Base-by-base conservation (phyloP, 345 rosid genomes). In the Gossypioides kirkii region DNA sequence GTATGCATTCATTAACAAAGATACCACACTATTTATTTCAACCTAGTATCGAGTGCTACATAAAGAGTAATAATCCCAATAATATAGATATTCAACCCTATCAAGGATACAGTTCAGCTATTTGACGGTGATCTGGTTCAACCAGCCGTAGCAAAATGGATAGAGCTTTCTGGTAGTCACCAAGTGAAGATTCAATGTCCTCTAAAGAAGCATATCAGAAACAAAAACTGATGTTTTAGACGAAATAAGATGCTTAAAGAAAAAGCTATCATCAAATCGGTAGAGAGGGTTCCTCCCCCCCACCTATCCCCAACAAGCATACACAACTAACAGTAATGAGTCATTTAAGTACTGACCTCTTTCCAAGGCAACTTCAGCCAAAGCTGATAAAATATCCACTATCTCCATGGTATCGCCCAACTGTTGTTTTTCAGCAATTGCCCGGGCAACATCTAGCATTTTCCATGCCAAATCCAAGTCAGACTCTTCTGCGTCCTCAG, bases 401-500 rank as follows among this genome's bases (percentile, higher is more conserved):
- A 87, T 89, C 77, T 89, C 94, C 88, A 86, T 85, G 18, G 93
- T 83, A 26, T 91, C 96, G 49, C 73, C 87, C 0, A 83, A 69
- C 22, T 80, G 78, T 67, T 85, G 79, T 66, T 85, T 95, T 53
- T 92, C 99, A 73, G 93, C 77, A 70, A 95, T 92, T 73, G 90
- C 97, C 82, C 99, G 87, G 3, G 97, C 97, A 77, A 95, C 85
- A 82, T 92, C 99, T 14, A 95, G 87, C 93, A 92, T 87, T 82
- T 95, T 92, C 98, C 98, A 92, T 16, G 99, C 93, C 86, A 87
- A 88, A 82, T 92, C 98, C 82, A 92, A 85, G 80, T 92, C 99
- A 77, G 97, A 85, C 53, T 92, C 98, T 62, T 95, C 65, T 38
- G n/a, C 2, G 5, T 61, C 99, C 79, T 95, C 99, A 73, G 81